Conservation (phyloP, 1,284 basidiomycete species). For the Ceratobasidium papillatum region DNA sequence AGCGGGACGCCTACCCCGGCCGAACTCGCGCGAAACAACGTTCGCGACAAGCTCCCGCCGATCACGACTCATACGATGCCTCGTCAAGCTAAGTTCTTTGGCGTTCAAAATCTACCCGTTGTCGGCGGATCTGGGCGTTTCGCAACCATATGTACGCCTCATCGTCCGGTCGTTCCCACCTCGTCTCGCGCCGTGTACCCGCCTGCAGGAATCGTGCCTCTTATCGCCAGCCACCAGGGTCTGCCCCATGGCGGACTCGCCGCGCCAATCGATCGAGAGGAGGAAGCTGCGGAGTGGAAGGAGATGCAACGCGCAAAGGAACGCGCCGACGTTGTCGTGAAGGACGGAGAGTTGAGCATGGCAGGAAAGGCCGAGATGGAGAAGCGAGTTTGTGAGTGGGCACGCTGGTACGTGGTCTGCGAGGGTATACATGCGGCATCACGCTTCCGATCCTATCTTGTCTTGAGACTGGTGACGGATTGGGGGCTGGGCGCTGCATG, state of each 20-base stretch:
- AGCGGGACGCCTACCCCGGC: constrained; percentile 27
- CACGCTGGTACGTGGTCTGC: background rate
- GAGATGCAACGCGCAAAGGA: constrained; percentile 22
- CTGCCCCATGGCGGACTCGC: constrained; percentile 22
- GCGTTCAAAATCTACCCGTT: constrained; percentile 25
- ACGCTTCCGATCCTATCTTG: background rate
- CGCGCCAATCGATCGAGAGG: constrained; percentile 12
- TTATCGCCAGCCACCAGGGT: constrained; percentile 21
- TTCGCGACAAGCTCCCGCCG: constrained; percentile 7
- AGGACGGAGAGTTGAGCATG: constrained; percentile 12
- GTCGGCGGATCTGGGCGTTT: constrained; percentile 16
- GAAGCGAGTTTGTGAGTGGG: constrained; percentile 21
- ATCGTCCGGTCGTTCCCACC: background rate
- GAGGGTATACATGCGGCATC: constrained; percentile 20
- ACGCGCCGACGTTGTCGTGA: constrained; percentile 20
- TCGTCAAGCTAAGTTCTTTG: constrained; percentile 32
- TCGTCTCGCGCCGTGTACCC: constrained; percentile 21
- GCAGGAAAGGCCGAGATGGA: constrained; percentile 16
- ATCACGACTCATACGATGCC: background rate
- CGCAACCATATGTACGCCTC: constrained; percentile 12
- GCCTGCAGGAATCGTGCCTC: constrained; percentile 12
- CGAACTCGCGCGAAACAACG: constrained; percentile 19
- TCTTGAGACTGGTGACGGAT: background rate
- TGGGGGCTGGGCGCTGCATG: constrained; percentile 7
- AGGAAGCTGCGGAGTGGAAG: constrained; percentile 8